Base-by-base conservation (phyloP, 1,284 basidiomycete genomes). In the Ustanciosporium gigantosporum region DNA sequence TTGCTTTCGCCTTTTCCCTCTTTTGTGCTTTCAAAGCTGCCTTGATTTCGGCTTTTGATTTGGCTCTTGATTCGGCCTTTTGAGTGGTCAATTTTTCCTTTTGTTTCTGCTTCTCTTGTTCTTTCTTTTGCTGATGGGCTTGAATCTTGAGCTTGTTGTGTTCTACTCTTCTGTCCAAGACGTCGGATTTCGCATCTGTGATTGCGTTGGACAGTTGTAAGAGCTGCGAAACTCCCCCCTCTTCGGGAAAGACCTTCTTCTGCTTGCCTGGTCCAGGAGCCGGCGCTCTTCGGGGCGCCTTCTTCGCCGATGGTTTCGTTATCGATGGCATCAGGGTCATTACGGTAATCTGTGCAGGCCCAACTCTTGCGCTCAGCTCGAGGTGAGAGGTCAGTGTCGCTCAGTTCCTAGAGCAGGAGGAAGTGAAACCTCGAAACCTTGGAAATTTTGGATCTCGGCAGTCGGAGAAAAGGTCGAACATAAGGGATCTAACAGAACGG, bases 1-100 rank as follows among this genome's bases (percentile, higher is more conserved):
- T 27, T 31, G 23, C 13, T 25, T 46, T 49, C 1, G 53, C 35
- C 41, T 64, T 64, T 14, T 53, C 40, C 4, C 60, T 22, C n/a
- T 21, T n/a, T 4, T 34, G 19, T n/a, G 41, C 32, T 41, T 64
- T 64, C 31, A 64, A 32, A 3, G 38, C 39, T 2, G 46, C 44
- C 31, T 64, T 64, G 60, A 64, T 64, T 31, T 64, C 43, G 1
- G 55, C 60, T 24, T 55, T 58, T 21, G 34, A 53, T 36, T 64
- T 47, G 11, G 35, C 25, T 16, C 36, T 49, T 11, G 22, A 31
- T 3, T 37, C 32, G 2, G 19, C 7, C n/a, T n/a, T 13, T 11
- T 25, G 17, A n/a, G 31, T 16, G 6, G 41, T n/a, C 7, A 34
- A 25, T 5, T 16, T 41, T 7, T 35, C 37, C 20, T 44, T 34